Evolutionary conservation across 78 protist genomes (phyloP).

Genomic region (Dictyostelium intermedium): DNA sequence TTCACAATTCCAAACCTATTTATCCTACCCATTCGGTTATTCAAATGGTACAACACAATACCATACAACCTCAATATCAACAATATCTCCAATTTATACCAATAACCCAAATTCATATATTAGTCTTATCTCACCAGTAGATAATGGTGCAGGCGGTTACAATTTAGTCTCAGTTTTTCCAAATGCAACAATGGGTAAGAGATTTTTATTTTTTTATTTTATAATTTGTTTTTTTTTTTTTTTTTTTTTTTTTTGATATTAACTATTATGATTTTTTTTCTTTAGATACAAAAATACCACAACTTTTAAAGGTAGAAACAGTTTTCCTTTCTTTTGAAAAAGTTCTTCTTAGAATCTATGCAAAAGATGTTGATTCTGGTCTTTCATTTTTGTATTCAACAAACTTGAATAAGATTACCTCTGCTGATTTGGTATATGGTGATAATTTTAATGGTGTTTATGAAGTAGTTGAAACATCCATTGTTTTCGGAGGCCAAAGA

Average conservation of each 20-base stretch:
- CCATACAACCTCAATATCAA: background rate
- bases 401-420: background rate
- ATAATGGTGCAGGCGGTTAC: background rate
- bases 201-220: background rate
- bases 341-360: background rate
- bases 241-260: background rate
- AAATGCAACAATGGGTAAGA: background rate
- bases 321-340: background rate
- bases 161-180: background rate
- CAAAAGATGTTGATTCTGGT: conserved; percentile 15
- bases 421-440: background rate
- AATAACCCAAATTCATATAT: background rate
- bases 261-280: background rate
- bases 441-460: background rate
- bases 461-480: background rate
- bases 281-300: background rate
- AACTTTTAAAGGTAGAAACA: background rate
- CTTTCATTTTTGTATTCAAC: background rate
- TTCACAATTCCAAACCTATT: background rate
- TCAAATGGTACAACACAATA: background rate
- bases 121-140: background rate
- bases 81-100: background rate
- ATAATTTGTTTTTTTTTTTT: background rate
- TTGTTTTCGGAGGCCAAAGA: background rate
- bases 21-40: background rate